Percentiles rank a stretch among this genome's conserved stretches.
Conservation (phyloP, 169 alveolate species). For the Plasmodium gonderi region DNA sequence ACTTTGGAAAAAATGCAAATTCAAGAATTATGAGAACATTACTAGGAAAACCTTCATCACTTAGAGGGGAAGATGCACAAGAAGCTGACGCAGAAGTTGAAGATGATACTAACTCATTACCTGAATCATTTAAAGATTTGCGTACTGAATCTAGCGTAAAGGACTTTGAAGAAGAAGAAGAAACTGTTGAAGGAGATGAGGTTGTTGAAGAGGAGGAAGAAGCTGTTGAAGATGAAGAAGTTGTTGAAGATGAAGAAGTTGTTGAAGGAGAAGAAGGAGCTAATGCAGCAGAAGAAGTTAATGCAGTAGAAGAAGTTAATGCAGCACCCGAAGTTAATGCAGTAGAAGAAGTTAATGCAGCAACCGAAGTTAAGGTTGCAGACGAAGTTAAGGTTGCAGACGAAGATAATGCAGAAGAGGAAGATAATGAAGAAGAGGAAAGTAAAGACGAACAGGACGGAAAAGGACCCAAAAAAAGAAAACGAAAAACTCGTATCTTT, state of each 20-base stretch:
- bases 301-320: not conserved
- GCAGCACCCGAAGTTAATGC: not conserved
- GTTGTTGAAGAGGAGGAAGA: not conserved
- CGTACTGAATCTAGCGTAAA: no score
- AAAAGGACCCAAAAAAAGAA: not conserved
- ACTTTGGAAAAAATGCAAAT: not conserved
- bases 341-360: not conserved
- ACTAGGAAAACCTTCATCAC: not conserved
- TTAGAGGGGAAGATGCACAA: not conserved
- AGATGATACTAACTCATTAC: not conserved
- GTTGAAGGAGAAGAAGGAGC: not conserved
- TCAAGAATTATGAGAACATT: not conserved
- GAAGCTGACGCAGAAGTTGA: not conserved
- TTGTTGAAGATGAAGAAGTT: not conserved
- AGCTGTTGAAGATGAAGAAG: not conserved
- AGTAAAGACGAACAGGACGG: not conserved
- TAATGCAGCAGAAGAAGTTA: not conserved
- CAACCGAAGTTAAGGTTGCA: not conserved
- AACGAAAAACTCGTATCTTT: no score
- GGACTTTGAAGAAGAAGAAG: not conserved
- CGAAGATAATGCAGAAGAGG: not conserved
- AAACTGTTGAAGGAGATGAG: not conserved
- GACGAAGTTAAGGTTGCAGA: not conserved
- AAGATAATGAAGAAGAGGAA: not conserved
- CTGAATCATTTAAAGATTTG: no score